A percentile compares a stretch with the other conserved stretches of the same genome.
Evolutionary conservation across 352 stramenopile genomes (phyloP).

Genomic region (Phytophthora pisi): DNA sequence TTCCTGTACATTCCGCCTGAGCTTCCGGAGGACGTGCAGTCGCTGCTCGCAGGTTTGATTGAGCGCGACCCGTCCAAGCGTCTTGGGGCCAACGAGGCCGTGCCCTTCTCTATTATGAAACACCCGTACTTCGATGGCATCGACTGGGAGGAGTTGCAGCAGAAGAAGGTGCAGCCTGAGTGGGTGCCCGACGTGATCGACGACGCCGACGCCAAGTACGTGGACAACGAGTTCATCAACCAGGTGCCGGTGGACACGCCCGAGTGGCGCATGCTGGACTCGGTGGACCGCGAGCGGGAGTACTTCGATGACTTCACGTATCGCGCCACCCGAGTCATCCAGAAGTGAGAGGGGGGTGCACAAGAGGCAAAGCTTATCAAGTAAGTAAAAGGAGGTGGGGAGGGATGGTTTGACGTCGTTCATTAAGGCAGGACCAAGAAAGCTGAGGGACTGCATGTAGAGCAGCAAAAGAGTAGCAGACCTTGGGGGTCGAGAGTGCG

Average conservation of each 20-base stretch:
- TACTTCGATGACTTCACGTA: conserved; percentile 90
- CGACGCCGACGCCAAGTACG: conserved; percentile 85
- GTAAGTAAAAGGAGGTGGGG: conserved; percentile 22
- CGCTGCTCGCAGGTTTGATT: conserved; percentile 79
- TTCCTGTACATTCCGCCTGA: conserved; percentile 82
- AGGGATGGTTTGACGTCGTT: conserved; percentile 22
- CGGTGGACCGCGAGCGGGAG: conserved; percentile 83
- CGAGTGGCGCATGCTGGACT: conserved; percentile 90
- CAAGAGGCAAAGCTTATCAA: conserved; percentile 6
- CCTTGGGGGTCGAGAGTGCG: conserved; percentile 5
- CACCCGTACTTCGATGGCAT: conserved; percentile 89
- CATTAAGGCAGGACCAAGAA: conserved; percentile 17
- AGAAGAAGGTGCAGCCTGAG: conserved; percentile 79
- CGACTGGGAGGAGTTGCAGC: conserved; percentile 87
- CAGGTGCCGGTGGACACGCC: conserved; percentile 86
- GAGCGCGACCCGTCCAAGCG: conserved; percentile 75
- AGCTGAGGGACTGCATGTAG: conserved; percentile 26
- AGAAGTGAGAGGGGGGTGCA: conserved; percentile 47
- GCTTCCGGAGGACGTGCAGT: conserved; percentile 73
- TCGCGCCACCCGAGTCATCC: conserved; percentile 73
- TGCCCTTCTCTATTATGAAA: conserved; percentile 90
- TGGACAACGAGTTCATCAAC: conserved; percentile 90
- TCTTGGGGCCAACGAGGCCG: conserved; percentile 74
- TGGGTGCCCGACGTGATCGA: conserved; percentile 86
- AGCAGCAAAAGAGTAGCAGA: conserved; percentile 26